These are phyloP conservation scores for Phytophthora nicotianae DNA, from an alignment of 352 stramenopile species.

Conservation along the genomic window DNA sequence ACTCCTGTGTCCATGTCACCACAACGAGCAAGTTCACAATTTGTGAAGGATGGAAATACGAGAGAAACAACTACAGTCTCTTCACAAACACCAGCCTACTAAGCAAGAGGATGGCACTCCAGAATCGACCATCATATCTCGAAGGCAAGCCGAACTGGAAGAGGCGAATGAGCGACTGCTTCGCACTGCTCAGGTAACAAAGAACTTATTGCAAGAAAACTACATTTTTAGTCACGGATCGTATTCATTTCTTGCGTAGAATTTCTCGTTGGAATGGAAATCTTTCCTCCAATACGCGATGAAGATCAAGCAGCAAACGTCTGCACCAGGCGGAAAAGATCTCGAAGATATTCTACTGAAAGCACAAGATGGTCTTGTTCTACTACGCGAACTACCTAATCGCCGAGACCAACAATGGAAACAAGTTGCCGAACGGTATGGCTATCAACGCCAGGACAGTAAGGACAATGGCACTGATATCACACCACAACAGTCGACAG, in stretches of 20 bases:
- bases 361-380: conserved; percentile 54
- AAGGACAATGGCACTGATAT: neutral
- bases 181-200: conserved; percentile 44
- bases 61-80: conserved; percentile 11
- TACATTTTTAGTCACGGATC: neutral
- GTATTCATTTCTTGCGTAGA: conserved; percentile 17
- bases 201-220: neutral
- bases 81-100: conserved; percentile 5
- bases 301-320: conserved; percentile 39
- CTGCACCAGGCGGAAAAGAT: conserved; percentile 16
- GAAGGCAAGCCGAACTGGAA: conserved; percentile 39
- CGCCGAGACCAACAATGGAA: conserved; percentile 46
- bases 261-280: conserved; percentile 71
- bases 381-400: conserved; percentile 50
- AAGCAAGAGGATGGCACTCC: conserved; percentile 17
- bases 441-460: conserved; percentile 21
- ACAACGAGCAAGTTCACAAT: neutral
- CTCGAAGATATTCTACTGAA: conserved; percentile 58
- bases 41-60: conserved; percentile 23
- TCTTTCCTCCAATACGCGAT: conserved; percentile 58
- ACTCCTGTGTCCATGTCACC: conserved; percentile 19
- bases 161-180: conserved; percentile 41
- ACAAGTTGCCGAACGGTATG: conserved; percentile 33
- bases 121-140: conserved; percentile 24
- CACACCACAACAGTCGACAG: neutral